phyloP scores from a whole-genome alignment of 768 basidiomycete genomes.

The Mrakia frigida region DNA sequence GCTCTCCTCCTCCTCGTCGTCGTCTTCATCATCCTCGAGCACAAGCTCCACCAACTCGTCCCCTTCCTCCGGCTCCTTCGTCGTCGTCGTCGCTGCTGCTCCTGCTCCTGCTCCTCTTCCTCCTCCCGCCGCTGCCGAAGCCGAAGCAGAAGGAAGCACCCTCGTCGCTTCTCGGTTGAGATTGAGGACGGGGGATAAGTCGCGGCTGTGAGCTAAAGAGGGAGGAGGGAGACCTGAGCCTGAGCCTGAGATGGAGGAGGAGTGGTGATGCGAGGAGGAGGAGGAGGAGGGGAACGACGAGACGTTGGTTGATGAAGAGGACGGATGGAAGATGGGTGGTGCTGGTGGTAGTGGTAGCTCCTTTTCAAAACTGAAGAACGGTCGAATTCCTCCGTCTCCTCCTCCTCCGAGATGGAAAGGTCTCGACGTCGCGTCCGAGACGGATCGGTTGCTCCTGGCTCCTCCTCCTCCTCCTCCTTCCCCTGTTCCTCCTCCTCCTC shows the following conservation, averaged over 20 bases:
- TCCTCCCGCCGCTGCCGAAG: not conserved
- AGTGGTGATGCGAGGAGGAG: not conserved
- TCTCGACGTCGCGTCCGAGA: slow-evolving; percentile 11
- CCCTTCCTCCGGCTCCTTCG: not conserved
- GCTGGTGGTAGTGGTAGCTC: not conserved
- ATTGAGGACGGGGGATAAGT: not conserved
- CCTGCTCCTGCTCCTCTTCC: slow-evolving; percentile 14
- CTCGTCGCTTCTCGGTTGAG: slow-evolving; percentile 10
- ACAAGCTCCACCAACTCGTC: not conserved
- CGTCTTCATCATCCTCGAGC: not conserved
- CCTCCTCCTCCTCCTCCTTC: not conserved
- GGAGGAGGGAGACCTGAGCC: slow-evolving; percentile 12
- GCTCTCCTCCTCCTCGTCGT: not conserved
- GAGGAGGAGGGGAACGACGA: not conserved
- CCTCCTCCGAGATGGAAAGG: slow-evolving; percentile 1
- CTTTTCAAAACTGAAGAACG: slow-evolving; percentile 22
- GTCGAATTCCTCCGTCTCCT: not conserved
- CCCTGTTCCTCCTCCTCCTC: too few species aligned
- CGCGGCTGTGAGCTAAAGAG: not conserved
- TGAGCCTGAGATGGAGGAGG: not conserved
- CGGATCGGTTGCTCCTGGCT: not conserved
- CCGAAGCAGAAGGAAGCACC: not conserved
- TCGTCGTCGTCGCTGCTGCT: not conserved
- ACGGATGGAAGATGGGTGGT: not conserved
- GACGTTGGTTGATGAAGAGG: not conserved